Evolutionary conservation across 441 rosid species (phyloP).

Genomic region (Croton laevigatus): DNA sequence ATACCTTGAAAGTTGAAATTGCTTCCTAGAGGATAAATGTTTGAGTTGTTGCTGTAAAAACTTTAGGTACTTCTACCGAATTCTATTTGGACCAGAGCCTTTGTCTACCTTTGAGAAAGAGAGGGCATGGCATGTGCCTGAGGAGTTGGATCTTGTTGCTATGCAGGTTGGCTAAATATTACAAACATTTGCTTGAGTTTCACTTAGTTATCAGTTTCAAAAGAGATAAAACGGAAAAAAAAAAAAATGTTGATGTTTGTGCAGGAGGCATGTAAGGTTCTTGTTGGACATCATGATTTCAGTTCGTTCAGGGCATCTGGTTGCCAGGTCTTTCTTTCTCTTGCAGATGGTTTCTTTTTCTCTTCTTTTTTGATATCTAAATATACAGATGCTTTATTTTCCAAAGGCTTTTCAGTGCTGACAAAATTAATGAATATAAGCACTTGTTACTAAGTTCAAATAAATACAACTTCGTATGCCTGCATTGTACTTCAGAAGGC

Average conservation of each 20-base stretch:
- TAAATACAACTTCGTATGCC: neutral
- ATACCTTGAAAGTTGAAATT: neutral
- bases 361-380: neutral
- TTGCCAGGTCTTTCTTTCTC: slow-evolving; percentile 67
- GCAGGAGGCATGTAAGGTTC: slow-evolving; percentile 95
- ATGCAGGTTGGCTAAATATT: slow-evolving; percentile 64
- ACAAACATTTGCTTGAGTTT: neutral
- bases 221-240: neutral
- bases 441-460: neutral
- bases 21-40: neutral
- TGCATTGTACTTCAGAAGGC: neutral
- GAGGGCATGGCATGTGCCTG: slow-evolving; percentile 81
- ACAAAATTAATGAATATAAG: neutral
- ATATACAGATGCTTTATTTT: neutral
- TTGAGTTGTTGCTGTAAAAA: slow-evolving; percentile 14
- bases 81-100: slow-evolving; percentile 70
- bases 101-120: slow-evolving; percentile 73
- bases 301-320: slow-evolving; percentile 96
- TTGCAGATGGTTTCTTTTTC: slow-evolving; percentile 4
- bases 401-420: neutral
- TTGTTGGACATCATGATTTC: slow-evolving; percentile 84
- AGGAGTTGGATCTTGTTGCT: slow-evolving; percentile 57
- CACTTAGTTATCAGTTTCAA: slow-evolving; percentile 3
- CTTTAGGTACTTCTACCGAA: slow-evolving; percentile 80
- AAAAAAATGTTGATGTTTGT: slow-evolving; percentile 18